A percentile compares a stretch with the other conserved stretches of the same genome.
Conservation (phyloP, 371 early-diverging fungal genomes). For the Saksenaea vasiformis region DNA sequence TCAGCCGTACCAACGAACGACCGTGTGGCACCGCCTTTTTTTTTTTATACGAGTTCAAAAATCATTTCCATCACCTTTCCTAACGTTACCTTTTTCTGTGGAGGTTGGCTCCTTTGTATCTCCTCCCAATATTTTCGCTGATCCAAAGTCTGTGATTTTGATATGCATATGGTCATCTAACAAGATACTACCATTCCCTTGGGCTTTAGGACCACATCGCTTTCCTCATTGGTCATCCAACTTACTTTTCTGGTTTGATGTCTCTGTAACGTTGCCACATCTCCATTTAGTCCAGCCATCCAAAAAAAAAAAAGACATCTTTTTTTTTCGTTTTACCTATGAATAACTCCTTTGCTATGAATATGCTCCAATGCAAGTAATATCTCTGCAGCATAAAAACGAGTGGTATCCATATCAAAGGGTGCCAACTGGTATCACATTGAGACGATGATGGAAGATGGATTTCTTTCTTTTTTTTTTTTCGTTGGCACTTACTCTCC, state of each 20-base stretch:
- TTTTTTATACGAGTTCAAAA: too few species aligned
- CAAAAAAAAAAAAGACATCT: background rate
- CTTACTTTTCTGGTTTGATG: slow-evolving; percentile 88
- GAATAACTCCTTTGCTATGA: slow-evolving; percentile 81
- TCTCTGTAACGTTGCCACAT: slow-evolving; percentile 61
- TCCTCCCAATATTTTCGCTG: slow-evolving; percentile 80
- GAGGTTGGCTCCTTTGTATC: slow-evolving; percentile 12
- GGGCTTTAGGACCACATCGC: background rate
- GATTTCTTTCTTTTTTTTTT: too few species aligned
- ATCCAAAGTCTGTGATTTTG: slow-evolving; percentile 96
- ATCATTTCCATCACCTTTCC: background rate
- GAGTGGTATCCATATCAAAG: slow-evolving; percentile 67
- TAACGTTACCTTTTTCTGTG: slow-evolving; percentile 17
- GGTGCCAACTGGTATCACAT: slow-evolving; percentile 56
- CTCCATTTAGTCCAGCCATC: too few species aligned
- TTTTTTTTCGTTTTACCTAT: slow-evolving; percentile 48
- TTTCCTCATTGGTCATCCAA: slow-evolving; percentile 41
- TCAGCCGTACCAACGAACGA: slow-evolving; percentile 98
- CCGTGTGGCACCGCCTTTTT: slow-evolving; percentile 48
- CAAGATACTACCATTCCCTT: slow-evolving; percentile 64
- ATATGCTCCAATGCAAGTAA: slow-evolving; percentile 83
- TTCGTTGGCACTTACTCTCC: slow-evolving; percentile 48
- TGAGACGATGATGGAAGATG: background rate
- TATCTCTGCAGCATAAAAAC: slow-evolving; percentile 92
- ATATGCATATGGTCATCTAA: slow-evolving; percentile 84